These are phyloP conservation scores for Psilocybe cyanescens DNA, from an alignment of 768 basidiomycete species.

Conservation along the genomic window DNA sequence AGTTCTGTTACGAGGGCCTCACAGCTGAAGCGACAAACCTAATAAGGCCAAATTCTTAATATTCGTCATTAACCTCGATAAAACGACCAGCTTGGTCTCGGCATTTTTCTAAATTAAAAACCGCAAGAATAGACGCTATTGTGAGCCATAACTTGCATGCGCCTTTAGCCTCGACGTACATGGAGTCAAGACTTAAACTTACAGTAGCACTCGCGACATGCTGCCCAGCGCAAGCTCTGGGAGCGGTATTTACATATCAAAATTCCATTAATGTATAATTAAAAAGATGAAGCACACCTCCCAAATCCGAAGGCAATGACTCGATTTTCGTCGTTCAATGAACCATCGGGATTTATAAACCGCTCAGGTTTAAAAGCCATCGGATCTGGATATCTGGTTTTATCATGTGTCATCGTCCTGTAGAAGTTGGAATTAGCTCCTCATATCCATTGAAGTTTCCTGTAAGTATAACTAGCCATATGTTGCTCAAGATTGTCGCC, in stretches of 20 bases:
- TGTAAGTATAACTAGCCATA: slow-evolving; percentile 24
- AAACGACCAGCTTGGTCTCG: not conserved
- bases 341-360: slow-evolving; percentile 40
- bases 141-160: not conserved
- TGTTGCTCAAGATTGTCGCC: slow-evolving; percentile 32
- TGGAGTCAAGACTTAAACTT: not conserved
- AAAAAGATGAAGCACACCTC: slow-evolving; percentile 20
- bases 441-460: not conserved
- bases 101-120: not conserved
- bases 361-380: slow-evolving; percentile 46
- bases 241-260: not conserved
- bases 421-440: not conserved
- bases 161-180: not conserved
- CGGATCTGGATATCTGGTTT: slow-evolving; percentile 33
- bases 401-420: slow-evolving; percentile 37
- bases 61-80: not conserved
- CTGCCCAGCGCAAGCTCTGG: not conserved
- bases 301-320: slow-evolving; percentile 42
- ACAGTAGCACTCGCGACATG: not conserved
- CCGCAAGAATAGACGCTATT: not conserved
- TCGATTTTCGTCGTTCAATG: slow-evolving; percentile 36
- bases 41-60: not conserved
- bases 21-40: no score
- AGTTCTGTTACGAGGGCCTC: no score
- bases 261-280: not conserved